Evolutionary conservation across 257 asterid species (phyloP).

Genomic region (Catharanthus roseus): DNA sequence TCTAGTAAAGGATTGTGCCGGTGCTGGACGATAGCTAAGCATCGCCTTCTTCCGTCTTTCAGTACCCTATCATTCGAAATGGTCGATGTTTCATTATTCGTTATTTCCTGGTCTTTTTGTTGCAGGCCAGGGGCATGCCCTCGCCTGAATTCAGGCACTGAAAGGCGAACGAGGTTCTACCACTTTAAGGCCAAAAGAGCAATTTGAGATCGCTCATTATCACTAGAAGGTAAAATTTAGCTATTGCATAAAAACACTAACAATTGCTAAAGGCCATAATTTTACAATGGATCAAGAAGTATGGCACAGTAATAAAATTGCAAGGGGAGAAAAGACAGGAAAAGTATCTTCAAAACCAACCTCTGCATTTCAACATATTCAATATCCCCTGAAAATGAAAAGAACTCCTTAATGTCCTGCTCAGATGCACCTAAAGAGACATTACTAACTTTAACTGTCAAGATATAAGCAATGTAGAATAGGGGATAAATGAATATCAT

Average conservation of each 20-base stretch:
- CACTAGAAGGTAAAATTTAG: constrained; percentile 12
- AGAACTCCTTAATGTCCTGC: constrained; percentile 28
- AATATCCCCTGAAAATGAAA: constrained; percentile 27
- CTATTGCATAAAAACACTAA: background rate
- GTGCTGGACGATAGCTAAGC: no score
- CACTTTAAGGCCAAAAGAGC: constrained; percentile 28
- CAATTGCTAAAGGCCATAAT: background rate
- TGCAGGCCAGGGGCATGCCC: no score
- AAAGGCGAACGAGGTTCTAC: no score
- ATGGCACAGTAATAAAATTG: background rate
- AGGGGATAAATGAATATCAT: background rate
- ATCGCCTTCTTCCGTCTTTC: no score
- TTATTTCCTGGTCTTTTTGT: no score
- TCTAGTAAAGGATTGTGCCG: no score
- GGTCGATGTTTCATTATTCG: no score
- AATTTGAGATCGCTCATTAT: constrained; percentile 25
- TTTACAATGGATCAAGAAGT: background rate
- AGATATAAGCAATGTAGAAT: background rate
- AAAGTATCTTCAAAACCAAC: background rate
- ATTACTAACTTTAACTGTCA: no score
- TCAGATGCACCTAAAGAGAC: constrained; percentile 25
- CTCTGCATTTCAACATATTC: constrained; percentile 23
- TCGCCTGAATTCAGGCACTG: no score
- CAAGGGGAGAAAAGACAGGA: background rate
- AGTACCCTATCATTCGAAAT: no score